Base-by-base conservation (phyloP, 345 rosid species). In the Conringia planisiliqua region DNA sequence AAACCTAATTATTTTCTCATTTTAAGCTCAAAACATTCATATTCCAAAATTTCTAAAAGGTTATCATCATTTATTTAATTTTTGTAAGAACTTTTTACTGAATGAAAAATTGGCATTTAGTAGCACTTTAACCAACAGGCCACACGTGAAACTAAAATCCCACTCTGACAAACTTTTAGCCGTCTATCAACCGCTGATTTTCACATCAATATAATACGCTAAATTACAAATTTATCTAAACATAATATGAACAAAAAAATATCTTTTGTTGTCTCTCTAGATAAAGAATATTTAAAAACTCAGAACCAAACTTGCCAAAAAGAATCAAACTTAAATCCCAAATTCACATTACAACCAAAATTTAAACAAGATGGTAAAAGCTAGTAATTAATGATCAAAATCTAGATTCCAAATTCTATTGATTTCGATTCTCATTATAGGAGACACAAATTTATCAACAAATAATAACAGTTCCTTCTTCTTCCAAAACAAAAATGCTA, bases 101-200 rank as follows among this genome's bases (percentile, higher is more conserved):
- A 12, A 58, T 46, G 16, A 57, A 54, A 75, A 47, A 7, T 50
- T 74, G 78, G 60, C 44, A 17, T 58, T 36, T 74, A 47, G 52
- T 43, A 57, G 11, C 73, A 59, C 68, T 58, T 74, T 67, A 59
- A 67, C 78, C 73, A 67, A 59, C 61, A 74, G 30, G 6, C 43
- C 78, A 67, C 73, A 68, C 73, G 68, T 74, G 68, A 74, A 74
- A 74, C 52, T 58, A 67, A 55, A 74, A 47, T n/a, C 62, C 27
- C 33, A 44, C 12, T 48, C 73, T 75, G 46, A 59, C 62, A 48
- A 55, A 67, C 36, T 44, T 43, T 10, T 22, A 22, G 24, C 24
- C 24, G 24, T 22, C 24, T 22, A n/a, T n/a, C n/a, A n/a, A n/a
- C n/a, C 30, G 44, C 17, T 40, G 32, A 14, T 30, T 63, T 55